phyloP scores from a whole-genome alignment of 495 filamentous ascomycete genomes.

The Aspergillus kassunensis region DNA sequence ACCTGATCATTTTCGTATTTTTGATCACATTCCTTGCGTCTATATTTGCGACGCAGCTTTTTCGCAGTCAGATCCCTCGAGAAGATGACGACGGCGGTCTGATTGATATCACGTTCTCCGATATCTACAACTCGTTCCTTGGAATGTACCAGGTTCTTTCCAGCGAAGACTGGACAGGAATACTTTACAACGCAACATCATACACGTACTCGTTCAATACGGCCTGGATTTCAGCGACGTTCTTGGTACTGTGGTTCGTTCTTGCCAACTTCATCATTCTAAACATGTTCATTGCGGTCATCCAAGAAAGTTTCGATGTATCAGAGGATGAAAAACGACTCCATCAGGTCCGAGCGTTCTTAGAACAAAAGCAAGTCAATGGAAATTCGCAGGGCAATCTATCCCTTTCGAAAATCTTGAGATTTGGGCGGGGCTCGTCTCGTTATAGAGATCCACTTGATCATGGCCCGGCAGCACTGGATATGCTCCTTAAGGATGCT shows the following conservation, averaged over 20 bases:
- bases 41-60: constrained; percentile 90
- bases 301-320: constrained; percentile 99
- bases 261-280: constrained; percentile 92
- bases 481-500: constrained; percentile 93
- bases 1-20: constrained; percentile 94
- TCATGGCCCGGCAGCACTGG: constrained; percentile 80
- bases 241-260: constrained; percentile 94
- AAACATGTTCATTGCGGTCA: constrained; percentile 99
- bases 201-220: constrained; percentile 59
- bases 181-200: constrained; percentile 77
- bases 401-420: constrained; percentile 83
- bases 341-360: constrained; percentile 89
- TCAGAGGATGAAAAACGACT: constrained; percentile 97
- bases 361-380: constrained; percentile 85
- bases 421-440: constrained; percentile 60
- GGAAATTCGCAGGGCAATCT: constrained; percentile 64
- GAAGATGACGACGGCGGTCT: constrained; percentile 51
- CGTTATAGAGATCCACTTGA: constrained; percentile 78
- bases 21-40: constrained; percentile 90
- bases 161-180: constrained; percentile 90
- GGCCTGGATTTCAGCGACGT: constrained; percentile 91
- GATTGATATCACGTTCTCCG: constrained; percentile 71
- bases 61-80: constrained; percentile 75
- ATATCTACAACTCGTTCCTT: constrained; percentile 91
- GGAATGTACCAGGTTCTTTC: constrained; percentile 99